phyloP scores from a whole-genome alignment of 805 yeast genomes.

The Diddensiella santjacobensis region DNA sequence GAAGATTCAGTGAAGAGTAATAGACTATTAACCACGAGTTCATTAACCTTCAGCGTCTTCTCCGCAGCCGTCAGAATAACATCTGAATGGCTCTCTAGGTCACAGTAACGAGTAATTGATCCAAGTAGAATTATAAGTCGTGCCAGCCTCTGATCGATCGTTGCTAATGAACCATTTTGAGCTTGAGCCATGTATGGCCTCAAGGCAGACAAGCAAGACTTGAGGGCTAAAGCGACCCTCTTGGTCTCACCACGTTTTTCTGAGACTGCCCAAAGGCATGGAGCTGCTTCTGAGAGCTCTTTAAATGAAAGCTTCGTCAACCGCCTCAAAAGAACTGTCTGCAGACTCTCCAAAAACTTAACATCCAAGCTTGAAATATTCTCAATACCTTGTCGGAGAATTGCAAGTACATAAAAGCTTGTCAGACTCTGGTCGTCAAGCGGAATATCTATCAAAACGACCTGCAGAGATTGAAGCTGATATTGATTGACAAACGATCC shows the following conservation, averaged over 20 bases:
- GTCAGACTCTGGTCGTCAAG: slow-evolving; percentile 37
- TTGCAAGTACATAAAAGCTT: slow-evolving; percentile 49
- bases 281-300: slow-evolving; percentile 47
- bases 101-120: slow-evolving; percentile 64
- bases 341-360: slow-evolving; percentile 48
- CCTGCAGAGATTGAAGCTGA: slow-evolving; percentile 62
- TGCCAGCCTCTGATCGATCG: slow-evolving; percentile 10
- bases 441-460: slow-evolving; percentile 52
- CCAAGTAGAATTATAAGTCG: slow-evolving; percentile 64
- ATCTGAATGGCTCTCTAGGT: slow-evolving; percentile 46
- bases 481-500: slow-evolving; percentile 57
- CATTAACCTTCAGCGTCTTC: background rate
- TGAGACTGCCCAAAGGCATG: slow-evolving; percentile 59
- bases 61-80: slow-evolving; percentile 48
- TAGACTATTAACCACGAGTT: slow-evolving; percentile 36
- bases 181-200: slow-evolving; percentile 42
- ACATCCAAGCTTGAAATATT: slow-evolving; percentile 45
- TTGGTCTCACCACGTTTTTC: slow-evolving; percentile 42
- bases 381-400: slow-evolving; percentile 50
- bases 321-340: slow-evolving; percentile 23
- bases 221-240: slow-evolving; percentile 58
- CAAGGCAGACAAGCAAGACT: slow-evolving; percentile 53
- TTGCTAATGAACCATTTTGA: slow-evolving; percentile 17
- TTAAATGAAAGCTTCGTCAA: slow-evolving; percentile 9
- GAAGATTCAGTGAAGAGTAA: slow-evolving; percentile 46